Evolutionary conservation across 371 early-diverging fungal species (phyloP), one percentile per base, ranked within the genome.

Genomic region (Synchytrium microbalum): DNA sequence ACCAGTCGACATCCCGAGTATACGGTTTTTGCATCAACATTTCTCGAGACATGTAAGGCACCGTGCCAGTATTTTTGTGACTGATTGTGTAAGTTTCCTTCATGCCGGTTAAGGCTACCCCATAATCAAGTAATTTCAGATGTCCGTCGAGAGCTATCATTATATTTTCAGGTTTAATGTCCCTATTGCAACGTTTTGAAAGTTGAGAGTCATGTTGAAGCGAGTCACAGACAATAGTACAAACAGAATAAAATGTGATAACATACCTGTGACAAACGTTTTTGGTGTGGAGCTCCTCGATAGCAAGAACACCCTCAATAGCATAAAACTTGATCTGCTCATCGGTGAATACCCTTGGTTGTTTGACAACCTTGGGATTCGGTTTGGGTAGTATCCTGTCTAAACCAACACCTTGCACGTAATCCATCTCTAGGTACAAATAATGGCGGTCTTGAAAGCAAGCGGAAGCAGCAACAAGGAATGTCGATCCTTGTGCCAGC

Each of bases 361-460:
- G n/a, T n/a, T n/a, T n/a, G n/a, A n/a, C n/a, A n/a, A n/a, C n/a
- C n/a, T n/a, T n/a, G n/a, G n/a, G n/a, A n/a, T n/a, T n/a, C n/a
- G n/a, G 51, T 14, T 51, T 51, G 51, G 14, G 14, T 14, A 51
- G 51, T 51, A 51, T 71, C 0, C 69, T 59, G 57, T 75, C 72
- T 56, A 88, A 69, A 67, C 85, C 85, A 29, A 86, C 88, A n/a
- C 88, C 86, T 32, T 81, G 75, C 31, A 84, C 74, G 71, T 80
- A 88, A 67, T 88, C 88, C 81, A 86, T 82, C 16, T 84, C 65
- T 77, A 84, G 81, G 66, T 81, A 87, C 14, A 88, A 64, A 64
- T 80, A 69, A 5, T 67, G 66, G 10, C 69, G 61, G 52, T 71
- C 71, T 60, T 79, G 79, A 69, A 75, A 81, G 28, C 74, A 77